Percentiles rank a stretch among this genome's conserved stretches.
Evolutionary conservation across 148 eudicot species (phyloP).

Genomic region (Heliosperma pusillum): DNA sequence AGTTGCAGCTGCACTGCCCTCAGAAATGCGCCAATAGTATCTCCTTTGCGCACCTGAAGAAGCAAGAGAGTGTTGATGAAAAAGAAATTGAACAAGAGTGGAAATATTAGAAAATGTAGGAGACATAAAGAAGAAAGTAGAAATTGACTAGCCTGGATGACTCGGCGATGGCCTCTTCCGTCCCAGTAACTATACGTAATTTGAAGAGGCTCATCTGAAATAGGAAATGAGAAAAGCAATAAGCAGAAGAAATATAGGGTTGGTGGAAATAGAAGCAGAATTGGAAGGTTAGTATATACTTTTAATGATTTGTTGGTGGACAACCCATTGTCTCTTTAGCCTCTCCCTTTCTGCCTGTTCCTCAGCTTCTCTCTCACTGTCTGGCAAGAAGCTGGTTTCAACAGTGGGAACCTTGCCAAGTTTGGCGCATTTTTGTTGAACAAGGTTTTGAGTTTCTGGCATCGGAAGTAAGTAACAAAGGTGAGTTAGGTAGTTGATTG

Average conservation of each 20-base stretch:
- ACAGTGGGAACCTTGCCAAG: conserved; percentile 96
- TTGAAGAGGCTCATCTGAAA: conserved; percentile 87
- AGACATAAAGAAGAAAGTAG: neutral
- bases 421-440: conserved; percentile 46
- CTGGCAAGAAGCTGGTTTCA: conserved; percentile 96
- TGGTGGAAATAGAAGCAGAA: neutral
- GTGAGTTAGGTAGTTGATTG: too few relatives aligned
- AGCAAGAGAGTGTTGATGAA: conserved; percentile 5
- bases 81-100: neutral
- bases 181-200: conserved; percentile 99
- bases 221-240: conserved; percentile 1
- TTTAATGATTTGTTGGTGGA: conserved; percentile 75
- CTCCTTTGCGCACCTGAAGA: conserved; percentile 91
- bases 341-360: conserved; percentile 97
- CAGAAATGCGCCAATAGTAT: conserved; percentile 85
- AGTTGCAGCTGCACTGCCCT: conserved; percentile 97
- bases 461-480: too few relatives aligned
- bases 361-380: conserved; percentile 97
- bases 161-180: conserved; percentile 94
- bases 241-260: conserved; percentile 8
- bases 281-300: conserved; percentile 36
- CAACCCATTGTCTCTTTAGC: conserved; percentile 73
- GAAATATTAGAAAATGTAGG: conserved; percentile 4
- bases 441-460: conserved; percentile 47
- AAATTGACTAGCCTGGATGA: conserved; percentile 53